Base-by-base conservation (phyloP, 345 rosid genomes). In the Linum usitatissimum region DNA sequence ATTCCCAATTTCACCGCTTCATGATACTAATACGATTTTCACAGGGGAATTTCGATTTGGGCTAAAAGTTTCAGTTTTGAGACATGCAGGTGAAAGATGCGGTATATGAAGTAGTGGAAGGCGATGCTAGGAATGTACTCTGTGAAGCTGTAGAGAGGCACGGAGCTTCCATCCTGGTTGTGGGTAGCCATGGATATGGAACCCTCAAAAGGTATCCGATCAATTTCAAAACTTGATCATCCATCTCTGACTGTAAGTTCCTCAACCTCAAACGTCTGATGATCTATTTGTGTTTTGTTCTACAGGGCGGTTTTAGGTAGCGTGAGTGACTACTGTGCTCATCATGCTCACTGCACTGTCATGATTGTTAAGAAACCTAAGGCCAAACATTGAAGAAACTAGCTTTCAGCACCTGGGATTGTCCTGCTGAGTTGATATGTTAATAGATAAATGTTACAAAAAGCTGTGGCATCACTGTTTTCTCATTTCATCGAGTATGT, bases 121-220 rank as follows among this genome's bases (percentile, higher is more conserved):
- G 99, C 6, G 99, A 94, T 84, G 87, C 89, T 4, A 80, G 99
- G 73, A 86, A 87, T 70, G 83, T 93, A 20, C 83, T 93, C 0
- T 93, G 97, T 34, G 99, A 90, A 31, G 85, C 84, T 61, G 99
- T 86, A 18, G 97, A 94, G 5, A 87, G 64, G 64, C 87, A 90
- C 75, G 87, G 81, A 39, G 97, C 97, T 68, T 79, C 96, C 4
- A 55, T 90, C n/a, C 80, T 94, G 57, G 96, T 83, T 54, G 92
- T 90, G 17, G 99, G 99, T 53, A 94, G 86, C 69, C 99, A 90
- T 74, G 99, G 99, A 18, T 84, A 94, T 74, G 99, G 99, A 75
- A 88, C 96, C 64, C 81, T 94, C 60, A 94, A 90, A 77, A 87
- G 97, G 99, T 86, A 60, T 12, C 14, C 17, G 45, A 40, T 45